Evolutionary conservation across 1,139 yeast genomes (phyloP), one percentile per base, ranked within the genome.

Genomic region (Lodderomyces parapsilosis): DNA sequence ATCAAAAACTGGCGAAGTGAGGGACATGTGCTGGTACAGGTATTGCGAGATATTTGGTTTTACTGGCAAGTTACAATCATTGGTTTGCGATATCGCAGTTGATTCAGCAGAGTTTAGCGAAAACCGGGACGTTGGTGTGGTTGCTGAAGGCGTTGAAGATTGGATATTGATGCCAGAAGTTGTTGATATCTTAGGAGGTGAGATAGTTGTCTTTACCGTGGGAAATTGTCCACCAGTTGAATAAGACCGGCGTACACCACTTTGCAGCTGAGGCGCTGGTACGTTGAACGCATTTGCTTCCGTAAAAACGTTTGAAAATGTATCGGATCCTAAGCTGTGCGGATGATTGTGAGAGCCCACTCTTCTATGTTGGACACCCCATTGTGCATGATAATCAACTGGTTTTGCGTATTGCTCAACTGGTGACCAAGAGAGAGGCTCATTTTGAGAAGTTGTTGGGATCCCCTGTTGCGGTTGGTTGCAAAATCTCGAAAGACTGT

Each of bases 1-100:
- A 35, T 62, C 66, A 9, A 54, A 56, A 9, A 72, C 60, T 0
- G 77, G 79, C 36, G 69, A 68, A 9, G 71, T 59, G 0, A 76
- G 78, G 37, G 67, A 66, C 25, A 63, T 74, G 37, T 62, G 46
- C 2, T 44, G 42, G 10, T 14, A 41, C 34, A 25, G 41, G 14
- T 17, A 35, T 30, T 22, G 45, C 8, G 4, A 30, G 17, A 5
- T 33, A 17, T 33, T 11, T 39, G 38, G 15, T 10, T 19, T 19
- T 4, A 33, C 25, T 4, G 36, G 25, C 9, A 20, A n/a, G 31
- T 4, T n/a, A 15, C 34, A 36, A 28, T 35, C 43, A 25, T 43
- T 31, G 4, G 17, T 14, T 40, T 33, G 46, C 17, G 24, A 18
- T 15, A 39, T 35, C 1, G 43, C 25, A 11, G 40, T 38, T 15